Evolutionary conservation across 306 rosid species (phyloP), one percentile per base, ranked within the genome.

Genomic region (Ceratonia siliqua): DNA sequence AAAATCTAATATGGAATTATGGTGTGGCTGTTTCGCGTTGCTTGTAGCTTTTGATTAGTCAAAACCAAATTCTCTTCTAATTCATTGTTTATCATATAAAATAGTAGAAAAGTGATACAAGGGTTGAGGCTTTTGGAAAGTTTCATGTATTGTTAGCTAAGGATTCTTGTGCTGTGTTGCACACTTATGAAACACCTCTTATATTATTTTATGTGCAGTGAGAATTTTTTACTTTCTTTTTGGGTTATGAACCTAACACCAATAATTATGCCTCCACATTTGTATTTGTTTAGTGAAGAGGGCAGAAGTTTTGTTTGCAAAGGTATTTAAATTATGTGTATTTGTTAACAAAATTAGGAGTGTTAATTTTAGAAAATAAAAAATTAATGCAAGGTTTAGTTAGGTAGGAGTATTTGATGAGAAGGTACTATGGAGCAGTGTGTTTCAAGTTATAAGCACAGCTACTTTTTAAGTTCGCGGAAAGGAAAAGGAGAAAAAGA

Each of bases 31-130:
- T 50, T 68, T 30, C 5, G 45, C 20, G 49, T 59, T 66, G 21
- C 27, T 42, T 42, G 18, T 38, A 17, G 32, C 49, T 35, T 10
- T 8, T n/a, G 32, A 4, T 36, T 54, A 35, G 63, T 69, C 63
- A 78, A 61, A 14, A 17, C 58, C 77, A 61, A 39, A 41, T 66
- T 66, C 15, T 17, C 6, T 39, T 69, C 10, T 17, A 25, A 49
- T 55, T 63, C 54, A 6, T 35, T 10, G 11, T 15, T 10, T 55
- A 41, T 18, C 2, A 9, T 36, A n/a, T 58, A 6, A 9, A 28
- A 21, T 13, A 5, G 46, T 2, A 35, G 18, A 36, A 50, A 62
- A n/a, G 39, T n/a, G 42, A 22, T 15, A 22, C 32, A 10, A 21
- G 5, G 2, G 11, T 0, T 14, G 6, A 21, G 1, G 59, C 32